Base-by-base conservation (phyloP, 2,329 filamentous ascomycete genomes). In the Camillea tinctor region DNA sequence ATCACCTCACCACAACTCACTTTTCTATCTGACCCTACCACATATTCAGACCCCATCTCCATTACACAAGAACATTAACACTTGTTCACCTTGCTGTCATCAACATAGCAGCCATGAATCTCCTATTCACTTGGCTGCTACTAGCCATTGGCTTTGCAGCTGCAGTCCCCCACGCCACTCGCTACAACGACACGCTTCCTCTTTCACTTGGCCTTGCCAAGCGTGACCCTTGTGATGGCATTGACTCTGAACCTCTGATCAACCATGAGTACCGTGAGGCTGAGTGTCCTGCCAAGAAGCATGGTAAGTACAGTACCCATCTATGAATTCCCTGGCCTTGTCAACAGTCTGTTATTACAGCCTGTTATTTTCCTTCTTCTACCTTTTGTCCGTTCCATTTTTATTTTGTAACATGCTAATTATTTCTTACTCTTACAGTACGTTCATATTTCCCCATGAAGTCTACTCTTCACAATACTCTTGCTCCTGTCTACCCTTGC, bases 141-240 rank as follows among this genome's bases (percentile, higher is more conserved):
- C 36, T 44, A 6, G 36, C 17, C 36, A 11, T 44, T 7, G 13
- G 36, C 36, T 17, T 44, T n/a, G 36, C 17, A 17, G 36, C 36
- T 15, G 36, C 36, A n/a, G 13, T 17, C 11, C 36, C 36, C 36
- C 36, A 44, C 11, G 36, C 15, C 5, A 44, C 36, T 15, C 36
- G 36, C 11, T 44, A 44, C 36, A 44, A 44, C 17, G 11, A 44
- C 36, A 44, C 36, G 2, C 15, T 17, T 6, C 36, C 36, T 15
- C 2, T 44, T 7, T 2, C 36, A 6, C 36, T 44, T n/a, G 36
- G n/a, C 36, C 13, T 44, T 15, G 36, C n/a, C 36, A 54, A 50
- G 49, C 49, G 49, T 13, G 19, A 58, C 20, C 40, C 52, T 55
- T 58, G 56, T 24, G 56, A 54, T 19, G 51, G 51, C 9, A 30